phyloP scores from a whole-genome alignment of 2,329 filamentous ascomycete species.

The Ustulina deusta region DNA sequence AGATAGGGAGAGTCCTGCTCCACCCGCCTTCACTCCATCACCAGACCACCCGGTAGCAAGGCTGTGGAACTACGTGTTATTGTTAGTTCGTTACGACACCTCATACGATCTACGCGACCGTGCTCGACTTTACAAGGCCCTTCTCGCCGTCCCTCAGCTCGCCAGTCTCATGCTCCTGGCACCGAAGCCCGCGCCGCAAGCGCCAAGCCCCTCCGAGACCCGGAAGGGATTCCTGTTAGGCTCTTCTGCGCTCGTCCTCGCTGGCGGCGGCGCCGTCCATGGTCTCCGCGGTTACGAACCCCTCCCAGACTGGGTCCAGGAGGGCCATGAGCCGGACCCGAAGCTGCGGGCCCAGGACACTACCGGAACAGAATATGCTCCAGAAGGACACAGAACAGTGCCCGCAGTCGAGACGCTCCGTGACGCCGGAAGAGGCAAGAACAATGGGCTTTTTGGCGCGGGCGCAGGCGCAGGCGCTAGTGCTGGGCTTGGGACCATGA shows the following conservation, averaged over 20 bases:
- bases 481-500: conserved; percentile 73
- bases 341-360: conserved; percentile 65
- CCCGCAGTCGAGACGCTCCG: conserved; percentile 75
- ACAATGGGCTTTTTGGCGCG: conserved; percentile 58
- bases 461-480: conserved; percentile 40
- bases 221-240: conserved; percentile 83
- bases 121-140: conserved; percentile 85
- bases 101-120: conserved; percentile 96
- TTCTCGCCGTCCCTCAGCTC: conserved; percentile 86
- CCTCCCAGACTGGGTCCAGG: conserved; percentile 86
- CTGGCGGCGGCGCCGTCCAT: conserved; percentile 77
- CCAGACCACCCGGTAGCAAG: conserved; percentile 76
- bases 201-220: conserved; percentile 87
- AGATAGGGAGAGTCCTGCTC: conserved; percentile 44
- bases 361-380: conserved; percentile 54
- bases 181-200: conserved; percentile 92
- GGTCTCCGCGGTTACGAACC: conserved; percentile 82
- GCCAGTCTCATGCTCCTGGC: conserved; percentile 91
- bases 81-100: conserved; percentile 90
- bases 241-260: conserved; percentile 86
- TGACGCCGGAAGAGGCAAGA: conserved; percentile 60
- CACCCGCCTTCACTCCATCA: conserved; percentile 51
- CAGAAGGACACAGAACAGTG: conserved; percentile 57
- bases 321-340: conserved; percentile 82
- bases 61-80: conserved; percentile 86